Evolutionary conservation across 768 basidiomycete genomes (phyloP), one percentile per base, ranked within the genome.

Genomic region (Suillus cothurnatus): DNA sequence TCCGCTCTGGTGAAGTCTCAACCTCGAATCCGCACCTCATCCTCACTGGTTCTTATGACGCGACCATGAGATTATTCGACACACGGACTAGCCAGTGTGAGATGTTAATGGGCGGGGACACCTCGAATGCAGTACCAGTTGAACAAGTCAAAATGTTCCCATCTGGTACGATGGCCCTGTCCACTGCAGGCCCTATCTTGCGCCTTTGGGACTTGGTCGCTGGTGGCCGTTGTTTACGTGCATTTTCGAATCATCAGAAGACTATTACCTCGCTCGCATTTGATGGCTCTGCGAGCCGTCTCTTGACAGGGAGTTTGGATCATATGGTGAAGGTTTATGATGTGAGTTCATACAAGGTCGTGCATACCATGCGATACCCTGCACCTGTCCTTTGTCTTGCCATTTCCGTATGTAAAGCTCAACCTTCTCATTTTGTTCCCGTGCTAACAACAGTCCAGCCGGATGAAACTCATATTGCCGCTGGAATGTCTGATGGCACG

Each of bases 251-350:
- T 79, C 97, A 99, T 74, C 97, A 99, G 79, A 99, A 99, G 80
- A 95, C 97, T 3, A 87, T 99, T 63, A 99, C 97, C 0, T 86
- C 94, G 19, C 83, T 97, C 50, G 81, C 94, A 1, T 94, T 96
- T 76, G 90, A 94, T 73, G 73, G 90, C 36, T 84, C 81, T 59
- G 88, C 91, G 32, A 86, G 87, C 69, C 86, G 95, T 43, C 84
- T 99, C 2, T 81, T 99, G 55, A 94, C 94, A 0, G 97, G 95
- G 36, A 88, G 93, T 50, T 81, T 99, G 67, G 97, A 99, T 75
- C 95, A 97, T 70, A 92, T 99, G 92, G 94, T 99, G 64, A 99
- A 99, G 79, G 96, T 98, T 39, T 99, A 99, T 79, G 97, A 99
- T 77, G 88, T 96, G 43, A 87, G 91, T 73, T 88, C 88, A 19